These are phyloP conservation scores for Phytophthora lateralis DNA, from an alignment of 352 stramenopile genomes.

Conservation along the genomic window DNA sequence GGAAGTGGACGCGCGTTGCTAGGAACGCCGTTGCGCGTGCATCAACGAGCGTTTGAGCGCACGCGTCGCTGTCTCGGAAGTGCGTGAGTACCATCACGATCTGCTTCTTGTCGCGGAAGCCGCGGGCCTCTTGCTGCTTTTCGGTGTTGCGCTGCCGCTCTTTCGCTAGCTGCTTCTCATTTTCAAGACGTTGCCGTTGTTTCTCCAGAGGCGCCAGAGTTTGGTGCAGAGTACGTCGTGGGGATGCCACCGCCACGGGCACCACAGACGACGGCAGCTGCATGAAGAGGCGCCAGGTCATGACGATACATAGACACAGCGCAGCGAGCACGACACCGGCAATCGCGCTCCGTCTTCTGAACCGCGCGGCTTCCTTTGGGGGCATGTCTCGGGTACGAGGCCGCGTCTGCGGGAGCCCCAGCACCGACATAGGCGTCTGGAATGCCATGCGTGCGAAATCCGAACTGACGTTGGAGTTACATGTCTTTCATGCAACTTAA, in stretches of 20 bases:
- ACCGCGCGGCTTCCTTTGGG: slow-evolving; percentile 23
- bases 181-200: slow-evolving; percentile 21
- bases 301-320: slow-evolving; percentile 44
- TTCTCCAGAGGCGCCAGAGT: slow-evolving; percentile 21
- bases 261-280: slow-evolving; percentile 32
- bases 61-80: slow-evolving; percentile 59
- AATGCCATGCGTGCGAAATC: slow-evolving; percentile 30
- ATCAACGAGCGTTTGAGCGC: slow-evolving; percentile 57
- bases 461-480: slow-evolving; percentile 7
- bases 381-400: slow-evolving; percentile 14
- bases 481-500: too few species aligned
- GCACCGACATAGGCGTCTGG: slow-evolving; percentile 64
- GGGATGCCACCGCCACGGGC: slow-evolving; percentile 17
- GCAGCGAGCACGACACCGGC: slow-evolving; percentile 29
- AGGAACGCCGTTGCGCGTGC: slow-evolving; percentile 47
- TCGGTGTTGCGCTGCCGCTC: slow-evolving; percentile 22
- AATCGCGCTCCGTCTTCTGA: slow-evolving; percentile 24
- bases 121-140: slow-evolving; percentile 16
- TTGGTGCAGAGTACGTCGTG: slow-evolving; percentile 34
- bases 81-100: slow-evolving; percentile 80
- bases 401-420: slow-evolving; percentile 55
- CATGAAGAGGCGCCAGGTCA: slow-evolving; percentile 49
- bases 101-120: slow-evolving; percentile 74
- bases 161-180: slow-evolving; percentile 17
- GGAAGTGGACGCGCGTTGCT: slow-evolving; percentile 58